Conservation (phyloP, 2,329 filamentous ascomycete genomes). For the Zymoseptoria crescenta region DNA sequence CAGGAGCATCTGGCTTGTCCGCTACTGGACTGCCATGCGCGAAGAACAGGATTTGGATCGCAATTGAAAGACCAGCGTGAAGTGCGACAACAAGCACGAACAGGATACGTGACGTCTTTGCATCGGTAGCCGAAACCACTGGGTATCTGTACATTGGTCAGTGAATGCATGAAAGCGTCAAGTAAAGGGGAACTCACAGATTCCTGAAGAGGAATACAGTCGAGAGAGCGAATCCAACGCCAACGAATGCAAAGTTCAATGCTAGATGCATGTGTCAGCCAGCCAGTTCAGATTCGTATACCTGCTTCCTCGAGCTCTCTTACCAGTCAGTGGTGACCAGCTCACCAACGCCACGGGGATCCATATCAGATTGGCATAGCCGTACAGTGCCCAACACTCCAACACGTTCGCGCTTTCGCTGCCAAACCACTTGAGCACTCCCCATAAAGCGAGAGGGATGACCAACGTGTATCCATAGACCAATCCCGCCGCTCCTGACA, state of each 20-base stretch:
- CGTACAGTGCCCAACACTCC: constrained; percentile 92
- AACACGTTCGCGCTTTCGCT: constrained; percentile 87
- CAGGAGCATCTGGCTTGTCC: constrained; percentile 10
- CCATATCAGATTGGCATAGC: constrained; percentile 96
- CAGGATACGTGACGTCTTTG: constrained; percentile 81
- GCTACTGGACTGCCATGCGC: constrained; percentile 45
- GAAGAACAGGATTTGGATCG: constrained; percentile 97
- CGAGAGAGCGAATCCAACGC: constrained; percentile 73
- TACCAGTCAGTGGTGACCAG: constrained; percentile 71
- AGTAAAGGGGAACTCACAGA: constrained; percentile 47
- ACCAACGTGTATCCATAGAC: constrained; percentile 88
- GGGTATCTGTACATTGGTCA: constrained; percentile 44
- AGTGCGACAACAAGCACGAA: constrained; percentile 75
- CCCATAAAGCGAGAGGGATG: constrained; percentile 79
- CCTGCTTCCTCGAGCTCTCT: constrained; percentile 14
- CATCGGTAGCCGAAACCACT: constrained; percentile 84
- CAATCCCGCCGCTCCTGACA: constrained; percentile 84
- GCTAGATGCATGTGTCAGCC: constrained; percentile 33
- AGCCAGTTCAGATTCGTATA: not conserved
- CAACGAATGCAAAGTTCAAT: constrained; percentile 91
- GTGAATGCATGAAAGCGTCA: not conserved
- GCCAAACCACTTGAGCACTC: constrained; percentile 86
- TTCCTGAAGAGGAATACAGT: constrained; percentile 78
- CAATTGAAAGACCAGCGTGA: constrained; percentile 82
- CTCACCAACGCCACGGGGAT: constrained; percentile 86